Evolutionary conservation across 129 eudicot genomes (phyloP), one percentile per base, ranked within the genome.

Genomic region (Sambucus nigra): DNA sequence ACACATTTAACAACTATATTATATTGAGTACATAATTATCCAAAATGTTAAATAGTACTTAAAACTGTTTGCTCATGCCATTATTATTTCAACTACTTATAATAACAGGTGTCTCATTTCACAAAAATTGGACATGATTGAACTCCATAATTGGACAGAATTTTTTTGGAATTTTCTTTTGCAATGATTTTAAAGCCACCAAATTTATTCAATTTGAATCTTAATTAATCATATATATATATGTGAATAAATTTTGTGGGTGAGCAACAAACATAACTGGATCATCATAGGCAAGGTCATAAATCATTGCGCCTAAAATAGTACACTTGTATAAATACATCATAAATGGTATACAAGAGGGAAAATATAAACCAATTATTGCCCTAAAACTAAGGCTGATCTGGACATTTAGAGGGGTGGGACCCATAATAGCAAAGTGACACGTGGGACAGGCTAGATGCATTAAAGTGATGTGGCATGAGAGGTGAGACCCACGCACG

Each of bases 381-480:
- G 18, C 20, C 16, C 10, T 31, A 31, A 5, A 31, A 31, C 20
- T 13, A 6, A 15, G 18, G 19, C 21, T 42, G 18, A 13, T 11
- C 20, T 42, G 48, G 20, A 42, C 21, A 0, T 7, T 5, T 16
- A 1, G 19, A 13, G 16, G 7, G 21, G 18, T 14, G 48, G 48
- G 20, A 16, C 48, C 20, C 0, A 4, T 0, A 14, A 2, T 18
- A 1, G 20, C 0, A 15, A 42, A n/a, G 48, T 42, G 48, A 42
- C 48, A 42, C 48, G 48, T 42, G 48, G 21, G 48, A 7, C 21
- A 42, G 2, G 48, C 20, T n/a, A 4, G 48, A 7, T 6, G 20
- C 16, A 15, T 6, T 42, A 16, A 16, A 1, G 20, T 42, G 48
- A 42, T 16, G 82, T 80, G 81, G 87, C 79, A 60, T 45, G 64